These are phyloP conservation scores for Fusarium denticulatum DNA, from an alignment of 2,329 filamentous ascomycete species.

Conservation along the genomic window DNA sequence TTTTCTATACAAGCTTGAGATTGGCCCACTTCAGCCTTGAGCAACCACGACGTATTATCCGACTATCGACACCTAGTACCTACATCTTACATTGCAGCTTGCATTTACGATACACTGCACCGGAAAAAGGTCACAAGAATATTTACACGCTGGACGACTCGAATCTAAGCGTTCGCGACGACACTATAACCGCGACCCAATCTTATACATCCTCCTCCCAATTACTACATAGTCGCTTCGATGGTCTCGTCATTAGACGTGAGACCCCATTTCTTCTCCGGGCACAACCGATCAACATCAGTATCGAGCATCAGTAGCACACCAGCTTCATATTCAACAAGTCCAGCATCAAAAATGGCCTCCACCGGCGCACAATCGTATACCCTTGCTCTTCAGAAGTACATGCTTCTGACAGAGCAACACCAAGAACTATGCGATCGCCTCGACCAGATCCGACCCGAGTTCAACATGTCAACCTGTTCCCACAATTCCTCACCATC, in stretches of 20 bases:
- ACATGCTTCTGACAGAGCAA: conserved; percentile 63
- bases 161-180: conserved; percentile 16
- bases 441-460: conserved; percentile 61
- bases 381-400: conserved; percentile 63
- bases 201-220: background rate
- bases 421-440: conserved; percentile 63
- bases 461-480: conserved; percentile 46
- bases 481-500: conserved; percentile 62
- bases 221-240: conserved; percentile 36
- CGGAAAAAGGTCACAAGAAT: conserved; percentile 11
- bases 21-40: conserved; percentile 30
- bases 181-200: conserved; percentile 9
- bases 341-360: conserved; percentile 43
- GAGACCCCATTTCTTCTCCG: conserved; percentile 41
- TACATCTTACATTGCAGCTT: conserved; percentile 29
- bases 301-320: conserved; percentile 22
- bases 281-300: conserved; percentile 40
- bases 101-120: conserved; percentile 14
- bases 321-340: conserved; percentile 1
- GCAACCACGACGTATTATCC: conserved; percentile 24
- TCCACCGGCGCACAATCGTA: conserved; percentile 46
- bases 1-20: conserved; percentile 32
- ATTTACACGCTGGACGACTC: background rate
- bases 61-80: conserved; percentile 26
- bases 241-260: conserved; percentile 49